phyloP scores from a whole-genome alignment of 257 asterid genomes.

The Scutellaria baicalensis region DNA sequence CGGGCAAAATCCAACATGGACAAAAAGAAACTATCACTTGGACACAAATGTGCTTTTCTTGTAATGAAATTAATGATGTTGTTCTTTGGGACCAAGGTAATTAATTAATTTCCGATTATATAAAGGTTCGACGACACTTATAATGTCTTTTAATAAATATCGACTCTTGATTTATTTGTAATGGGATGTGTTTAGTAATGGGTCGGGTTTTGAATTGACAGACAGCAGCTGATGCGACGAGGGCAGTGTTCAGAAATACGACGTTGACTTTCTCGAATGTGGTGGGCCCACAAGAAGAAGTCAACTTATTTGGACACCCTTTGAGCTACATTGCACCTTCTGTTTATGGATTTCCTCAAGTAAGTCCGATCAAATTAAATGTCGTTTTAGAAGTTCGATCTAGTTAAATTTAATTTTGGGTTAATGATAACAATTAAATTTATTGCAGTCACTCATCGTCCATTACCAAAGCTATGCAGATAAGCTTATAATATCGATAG shows the following conservation, averaged over 20 bases:
- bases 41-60: conserved; percentile 11
- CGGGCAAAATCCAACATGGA: conserved; percentile 40
- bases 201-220: background rate
- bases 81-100: conserved; percentile 38
- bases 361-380: background rate
- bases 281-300: conserved; percentile 42
- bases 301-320: conserved; percentile 32
- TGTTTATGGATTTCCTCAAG: conserved; percentile 30
- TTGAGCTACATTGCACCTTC: conserved; percentile 37
- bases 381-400: background rate
- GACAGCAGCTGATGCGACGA: conserved; percentile 14
- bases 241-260: conserved; percentile 13
- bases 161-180: no score
- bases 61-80: conserved; percentile 7
- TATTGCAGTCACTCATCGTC: conserved; percentile 20
- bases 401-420: no score
- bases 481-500: conserved; percentile 32
- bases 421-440: background rate
- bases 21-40: conserved; percentile 44
- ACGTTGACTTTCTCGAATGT: conserved; percentile 26
- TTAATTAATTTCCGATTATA: background rate
- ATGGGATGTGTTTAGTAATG: no score
- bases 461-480: conserved; percentile 35
- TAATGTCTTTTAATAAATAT: no score
- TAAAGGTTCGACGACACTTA: no score